Percentiles rank a stretch among this genome's conserved stretches.
phyloP scores from a whole-genome alignment of 1,139 yeast genomes.

The Eremothecium gossypii region DNA sequence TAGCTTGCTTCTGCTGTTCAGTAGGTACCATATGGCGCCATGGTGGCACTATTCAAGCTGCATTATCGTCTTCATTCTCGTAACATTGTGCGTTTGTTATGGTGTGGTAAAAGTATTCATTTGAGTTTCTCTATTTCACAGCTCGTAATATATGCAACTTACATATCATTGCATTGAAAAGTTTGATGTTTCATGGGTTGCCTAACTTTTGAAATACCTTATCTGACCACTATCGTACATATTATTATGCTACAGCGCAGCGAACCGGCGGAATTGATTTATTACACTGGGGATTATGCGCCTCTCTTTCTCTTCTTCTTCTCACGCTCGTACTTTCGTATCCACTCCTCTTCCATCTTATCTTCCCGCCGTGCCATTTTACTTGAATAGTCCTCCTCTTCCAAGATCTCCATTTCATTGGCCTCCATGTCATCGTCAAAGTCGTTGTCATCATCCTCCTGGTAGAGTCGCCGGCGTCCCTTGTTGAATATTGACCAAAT shows the following conservation, averaged over 20 bases:
- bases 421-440: slow-evolving; percentile 90
- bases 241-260: too few species aligned
- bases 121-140: slow-evolving; percentile 5
- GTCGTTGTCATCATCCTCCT: slow-evolving; percentile 33
- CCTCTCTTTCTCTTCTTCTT: slow-evolving; percentile 27
- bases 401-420: slow-evolving; percentile 76
- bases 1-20: slow-evolving; percentile 35
- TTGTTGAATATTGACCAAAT: slow-evolving; percentile 80
- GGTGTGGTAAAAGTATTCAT: slow-evolving; percentile 32
- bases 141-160: neutral
- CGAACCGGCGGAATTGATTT: too few species aligned
- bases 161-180: neutral
- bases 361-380: slow-evolving; percentile 59
- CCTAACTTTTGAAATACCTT: too few species aligned
- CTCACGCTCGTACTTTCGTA: slow-evolving; percentile 40
- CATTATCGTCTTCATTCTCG: slow-evolving; percentile 33
- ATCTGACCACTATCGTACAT: too few species aligned
- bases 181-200: too few species aligned
- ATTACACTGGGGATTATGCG: neutral
- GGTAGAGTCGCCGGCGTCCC: slow-evolving; percentile 43
- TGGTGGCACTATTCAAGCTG: slow-evolving; percentile 35
- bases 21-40: slow-evolving; percentile 33
- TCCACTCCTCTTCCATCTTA: slow-evolving; percentile 48
- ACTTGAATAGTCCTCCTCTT: slow-evolving; percentile 66
- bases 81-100: slow-evolving; percentile 39